Percentiles rank a stretch among this genome's conserved stretches.
Conservation (phyloP, 495 filamentous ascomycete species). For the Tuber calosporum region DNA sequence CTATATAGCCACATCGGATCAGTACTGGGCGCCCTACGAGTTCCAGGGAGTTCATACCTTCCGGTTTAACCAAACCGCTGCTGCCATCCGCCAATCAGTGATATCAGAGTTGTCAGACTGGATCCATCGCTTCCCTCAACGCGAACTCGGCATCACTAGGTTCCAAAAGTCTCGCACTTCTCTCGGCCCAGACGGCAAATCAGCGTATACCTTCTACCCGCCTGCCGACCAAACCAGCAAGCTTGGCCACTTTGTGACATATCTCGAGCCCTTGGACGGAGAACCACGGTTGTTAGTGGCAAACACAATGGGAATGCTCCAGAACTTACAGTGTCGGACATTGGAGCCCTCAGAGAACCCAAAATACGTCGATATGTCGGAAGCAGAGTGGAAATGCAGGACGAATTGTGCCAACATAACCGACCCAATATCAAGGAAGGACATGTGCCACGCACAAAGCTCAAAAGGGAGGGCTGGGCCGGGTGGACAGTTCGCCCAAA, state of each 20-base stretch:
- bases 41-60: slow-evolving; percentile 20
- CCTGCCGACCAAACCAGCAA: slow-evolving; percentile 22
- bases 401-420: slow-evolving; percentile 17
- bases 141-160: slow-evolving; percentile 19
- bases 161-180: slow-evolving; percentile 18
- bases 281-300: slow-evolving; percentile 26
- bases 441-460: slow-evolving; percentile 22
- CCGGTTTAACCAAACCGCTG: slow-evolving; percentile 19
- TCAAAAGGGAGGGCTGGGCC: slow-evolving; percentile 18
- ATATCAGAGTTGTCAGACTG: slow-evolving; percentile 15
- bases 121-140: slow-evolving; percentile 30
- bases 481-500: slow-evolving; percentile 15
- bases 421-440: background rate
- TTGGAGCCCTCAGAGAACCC: slow-evolving; percentile 17
- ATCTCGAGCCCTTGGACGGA: slow-evolving; percentile 18
- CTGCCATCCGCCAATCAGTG: slow-evolving; percentile 12
- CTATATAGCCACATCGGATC: slow-evolving; percentile 27
- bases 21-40: slow-evolving; percentile 26
- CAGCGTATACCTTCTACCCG: slow-evolving; percentile 25
- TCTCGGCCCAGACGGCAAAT: slow-evolving; percentile 18
- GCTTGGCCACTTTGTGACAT: slow-evolving; percentile 31
- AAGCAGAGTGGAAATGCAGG: slow-evolving; percentile 18
- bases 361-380: slow-evolving; percentile 19
- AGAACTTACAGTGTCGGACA: slow-evolving; percentile 18
- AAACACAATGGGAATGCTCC: slow-evolving; percentile 27